Evolutionary conservation across 1,139 yeast genomes (phyloP), one percentile per base, ranked within the genome.

Genomic region (Nakaseomyces kungkrabaensis): DNA sequence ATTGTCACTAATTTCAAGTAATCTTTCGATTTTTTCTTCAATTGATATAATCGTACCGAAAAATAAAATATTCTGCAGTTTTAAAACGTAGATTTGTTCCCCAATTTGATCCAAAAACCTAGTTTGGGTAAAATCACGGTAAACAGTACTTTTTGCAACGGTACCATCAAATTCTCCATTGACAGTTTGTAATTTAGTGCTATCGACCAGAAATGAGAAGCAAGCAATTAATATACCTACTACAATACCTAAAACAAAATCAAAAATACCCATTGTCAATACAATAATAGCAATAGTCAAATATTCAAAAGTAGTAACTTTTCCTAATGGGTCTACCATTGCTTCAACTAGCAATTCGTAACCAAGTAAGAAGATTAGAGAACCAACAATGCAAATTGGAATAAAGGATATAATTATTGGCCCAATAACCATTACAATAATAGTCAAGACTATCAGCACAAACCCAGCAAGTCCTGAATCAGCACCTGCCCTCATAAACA

Each of bases 31-130:
- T 42, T 79, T 77, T 46, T 77, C 75, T 67, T 92, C 98, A 47
- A 92, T 85, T 1, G 92, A 87, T 22, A 95, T 95, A 66, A 92
- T 89, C 0, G 97, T 87, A 1, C 98, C 98, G 69, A 92, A 92
- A 64, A 92, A 92, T 38, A 92, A 72, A 17, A 94, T 80, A 25
- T 97, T 96, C 58, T 88, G 86, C 38, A 92, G 70, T 66, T 90
- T 89, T 63, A 89, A 73, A 34, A 92, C 85, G 66, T 89, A 86
- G 38, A 89, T 88, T 66, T 92, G 97, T 59, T 85, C 82, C 4
- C 97, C 97, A 44, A 90, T 94, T 57, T 85, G 84, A 54, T 78
- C 77, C 59, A 92, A 72, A 61, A 90, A 92, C 54, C 84, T 87
- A 58, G 86, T 89, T 66, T 92, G 96, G 53, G 85, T 80, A 3